Evolutionary conservation across 2,329 filamentous ascomycete genomes (phyloP).

Genomic region (Claviceps lovelessii): DNA sequence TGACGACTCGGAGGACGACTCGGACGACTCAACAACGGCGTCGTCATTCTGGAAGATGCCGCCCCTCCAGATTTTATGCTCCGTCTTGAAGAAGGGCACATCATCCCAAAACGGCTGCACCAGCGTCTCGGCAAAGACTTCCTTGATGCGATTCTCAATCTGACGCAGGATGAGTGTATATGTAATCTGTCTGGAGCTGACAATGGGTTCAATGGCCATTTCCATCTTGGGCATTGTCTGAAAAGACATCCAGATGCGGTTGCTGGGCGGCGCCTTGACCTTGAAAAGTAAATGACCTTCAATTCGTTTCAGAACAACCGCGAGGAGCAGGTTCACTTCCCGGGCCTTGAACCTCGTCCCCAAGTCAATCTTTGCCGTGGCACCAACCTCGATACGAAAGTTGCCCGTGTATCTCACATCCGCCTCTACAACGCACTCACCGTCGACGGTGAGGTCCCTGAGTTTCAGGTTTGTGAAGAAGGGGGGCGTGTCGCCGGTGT

Average conservation of each 20-base stretch:
- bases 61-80: slow-evolving; percentile 63
- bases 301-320: slow-evolving; percentile 69
- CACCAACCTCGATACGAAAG: slow-evolving; percentile 76
- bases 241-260: slow-evolving; percentile 91
- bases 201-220: slow-evolving; percentile 86
- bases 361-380: slow-evolving; percentile 84
- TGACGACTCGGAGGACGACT: slow-evolving; percentile 2
- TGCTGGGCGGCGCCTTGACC: slow-evolving; percentile 89
- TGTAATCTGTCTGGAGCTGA: slow-evolving; percentile 88
- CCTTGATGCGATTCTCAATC: slow-evolving; percentile 88
- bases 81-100: slow-evolving; percentile 74
- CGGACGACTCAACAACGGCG: slow-evolving; percentile 23
- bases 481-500: slow-evolving; percentile 75
- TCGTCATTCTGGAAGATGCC: slow-evolving; percentile 60
- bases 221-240: slow-evolving; percentile 89
- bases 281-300: slow-evolving; percentile 75
- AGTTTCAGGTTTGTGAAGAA: slow-evolving; percentile 79
- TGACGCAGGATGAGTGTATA: slow-evolving; percentile 83
- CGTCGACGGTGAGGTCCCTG: slow-evolving; percentile 80
- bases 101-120: slow-evolving; percentile 96
- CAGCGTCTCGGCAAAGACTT: slow-evolving; percentile 81
- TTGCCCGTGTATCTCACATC: slow-evolving; percentile 83
- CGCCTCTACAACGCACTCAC: slow-evolving; percentile 73
- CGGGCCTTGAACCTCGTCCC: slow-evolving; percentile 77
- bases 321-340: slow-evolving; percentile 78